A percentile compares a stretch with the other conserved stretches of the same genome.
These are phyloP conservation scores for Massarina eburnea DNA, from an alignment of 2,329 filamentous ascomycete species.

Conservation along the genomic window DNA sequence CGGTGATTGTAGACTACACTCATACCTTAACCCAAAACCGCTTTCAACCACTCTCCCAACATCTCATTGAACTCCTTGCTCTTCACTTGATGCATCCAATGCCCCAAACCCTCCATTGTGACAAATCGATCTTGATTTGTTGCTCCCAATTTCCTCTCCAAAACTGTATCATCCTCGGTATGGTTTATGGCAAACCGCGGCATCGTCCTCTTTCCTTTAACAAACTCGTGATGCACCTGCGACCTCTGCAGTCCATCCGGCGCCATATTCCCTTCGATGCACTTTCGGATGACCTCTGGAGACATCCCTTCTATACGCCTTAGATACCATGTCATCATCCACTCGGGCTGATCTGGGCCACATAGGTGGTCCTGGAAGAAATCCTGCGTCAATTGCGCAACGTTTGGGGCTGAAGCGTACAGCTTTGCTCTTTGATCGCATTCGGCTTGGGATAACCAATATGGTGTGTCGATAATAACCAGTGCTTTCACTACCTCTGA, in stretches of 20 bases:
- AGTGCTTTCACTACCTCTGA: constrained; percentile 13
- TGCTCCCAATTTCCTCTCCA: constrained; percentile 15
- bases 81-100: constrained; percentile 20
- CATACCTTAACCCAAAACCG: not conserved
- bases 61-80: constrained; percentile 17
- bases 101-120: constrained; percentile 12
- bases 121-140: constrained; percentile 10
- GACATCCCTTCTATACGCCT: constrained; percentile 11
- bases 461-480: constrained; percentile 18
- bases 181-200: constrained; percentile 15
- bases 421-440: constrained; percentile 5
- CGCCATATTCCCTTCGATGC: constrained; percentile 7
- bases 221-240: constrained; percentile 11
- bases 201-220: constrained; percentile 10
- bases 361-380: constrained; percentile 5
- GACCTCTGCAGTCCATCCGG: constrained; percentile 8
- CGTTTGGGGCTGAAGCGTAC: constrained; percentile 2
- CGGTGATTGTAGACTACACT: not conserved
- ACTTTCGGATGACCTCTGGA: constrained; percentile 7
- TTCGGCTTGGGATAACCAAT: constrained; percentile 7
- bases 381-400: not conserved
- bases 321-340: constrained; percentile 20
- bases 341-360: constrained; percentile 9
- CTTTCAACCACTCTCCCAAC: constrained; percentile 17
- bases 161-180: constrained; percentile 10